These are phyloP conservation scores for Golubevia pallescens DNA, from an alignment of 1,284 basidiomycete species.

Conservation along the genomic window DNA sequence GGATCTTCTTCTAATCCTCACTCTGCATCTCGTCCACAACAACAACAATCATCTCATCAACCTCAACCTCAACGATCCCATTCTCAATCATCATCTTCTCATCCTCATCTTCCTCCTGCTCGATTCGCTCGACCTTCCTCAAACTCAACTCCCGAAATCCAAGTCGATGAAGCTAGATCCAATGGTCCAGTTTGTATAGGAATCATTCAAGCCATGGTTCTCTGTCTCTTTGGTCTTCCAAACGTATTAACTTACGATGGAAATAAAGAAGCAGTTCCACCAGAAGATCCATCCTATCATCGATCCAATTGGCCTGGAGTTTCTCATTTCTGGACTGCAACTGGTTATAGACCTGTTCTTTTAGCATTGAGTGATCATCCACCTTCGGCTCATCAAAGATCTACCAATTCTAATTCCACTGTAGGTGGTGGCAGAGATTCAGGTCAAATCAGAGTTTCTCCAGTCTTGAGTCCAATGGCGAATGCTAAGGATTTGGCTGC, in stretches of 20 bases:
- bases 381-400: neutral
- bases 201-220: conserved; percentile 37
- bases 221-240: conserved; percentile 49
- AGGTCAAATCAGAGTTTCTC: conserved; percentile 30
- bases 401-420: neutral
- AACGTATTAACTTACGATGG: conserved; percentile 22
- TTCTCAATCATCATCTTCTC: neutral
- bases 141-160: conserved; percentile 13
- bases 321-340: conserved; percentile 38
- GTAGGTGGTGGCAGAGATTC: neutral
- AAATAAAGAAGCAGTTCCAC: conserved; percentile 17
- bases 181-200: conserved; percentile 51
- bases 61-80: neutral
- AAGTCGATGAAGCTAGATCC: conserved; percentile 25
- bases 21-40: too few relatives aligned
- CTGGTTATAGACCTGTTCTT: conserved; percentile 41
- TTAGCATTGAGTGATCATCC: conserved; percentile 12
- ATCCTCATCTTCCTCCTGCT: neutral
- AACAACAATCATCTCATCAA: too few relatives aligned
- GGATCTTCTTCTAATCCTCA: too few relatives aligned
- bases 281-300: conserved; percentile 22
- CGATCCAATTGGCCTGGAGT: conserved; percentile 25
- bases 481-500: conserved; percentile 9
- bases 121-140: neutral
- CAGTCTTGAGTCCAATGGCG: conserved; percentile 20